phyloP scores from a whole-genome alignment of 768 basidiomycete species.

The Boletus subcaerulescens region DNA sequence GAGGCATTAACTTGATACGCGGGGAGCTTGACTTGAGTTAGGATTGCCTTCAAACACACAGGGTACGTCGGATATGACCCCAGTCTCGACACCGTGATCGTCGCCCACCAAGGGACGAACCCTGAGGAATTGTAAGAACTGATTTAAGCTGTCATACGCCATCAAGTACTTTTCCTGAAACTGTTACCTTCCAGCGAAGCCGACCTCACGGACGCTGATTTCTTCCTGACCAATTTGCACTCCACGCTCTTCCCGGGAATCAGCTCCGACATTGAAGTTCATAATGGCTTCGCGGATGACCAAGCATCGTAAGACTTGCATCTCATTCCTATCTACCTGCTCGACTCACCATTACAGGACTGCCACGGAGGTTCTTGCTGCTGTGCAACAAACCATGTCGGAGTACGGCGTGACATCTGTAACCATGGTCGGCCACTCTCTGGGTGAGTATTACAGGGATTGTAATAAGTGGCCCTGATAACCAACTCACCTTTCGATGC shows the following conservation, averaged over 20 bases:
- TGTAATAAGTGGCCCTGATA: not conserved
- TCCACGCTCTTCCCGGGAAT: slow-evolving; percentile 50
- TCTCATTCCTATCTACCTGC: not conserved
- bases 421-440: slow-evolving; percentile 45
- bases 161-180: not conserved
- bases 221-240: slow-evolving; percentile 35
- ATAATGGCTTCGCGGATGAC: slow-evolving; percentile 44
- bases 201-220: slow-evolving; percentile 41
- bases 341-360: slow-evolving; percentile 27
- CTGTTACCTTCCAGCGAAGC: slow-evolving; percentile 26
- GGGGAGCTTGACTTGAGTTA: not conserved
- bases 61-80: slow-evolving; percentile 57
- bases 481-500: not conserved
- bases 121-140: slow-evolving; percentile 27
- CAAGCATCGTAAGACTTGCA: slow-evolving; percentile 41
- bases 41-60: slow-evolving; percentile 13
- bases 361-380: slow-evolving; percentile 40
- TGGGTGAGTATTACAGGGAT: slow-evolving; percentile 24
- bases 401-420: slow-evolving; percentile 35
- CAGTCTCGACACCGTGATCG: slow-evolving; percentile 33
- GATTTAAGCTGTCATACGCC: not conserved
- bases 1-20: not conserved
- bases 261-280: slow-evolving; percentile 38
- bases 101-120: slow-evolving; percentile 38
- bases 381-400: slow-evolving; percentile 42